Evolutionary conservation across 1,139 yeast genomes (phyloP).

Genomic region (Yamadazyma dushanensis): DNA sequence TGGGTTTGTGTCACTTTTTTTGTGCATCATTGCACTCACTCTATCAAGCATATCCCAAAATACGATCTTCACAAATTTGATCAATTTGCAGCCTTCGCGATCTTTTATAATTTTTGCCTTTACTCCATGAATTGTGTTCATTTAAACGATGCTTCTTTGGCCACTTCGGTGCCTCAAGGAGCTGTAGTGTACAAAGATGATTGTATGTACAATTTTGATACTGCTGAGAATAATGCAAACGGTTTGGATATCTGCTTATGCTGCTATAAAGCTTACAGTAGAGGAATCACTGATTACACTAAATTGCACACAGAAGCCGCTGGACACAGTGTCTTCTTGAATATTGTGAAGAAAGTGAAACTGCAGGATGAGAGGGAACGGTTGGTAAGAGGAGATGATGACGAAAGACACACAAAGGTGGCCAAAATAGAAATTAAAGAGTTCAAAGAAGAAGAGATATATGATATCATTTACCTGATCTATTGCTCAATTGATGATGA

Average conservation of each 20-base stretch:
- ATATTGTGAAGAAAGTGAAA: conserved; percentile 51
- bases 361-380: conserved; percentile 28
- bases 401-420: conserved; percentile 52
- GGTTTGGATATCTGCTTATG: conserved; percentile 76
- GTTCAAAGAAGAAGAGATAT: conserved; percentile 66
- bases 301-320: conserved; percentile 49
- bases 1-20: not conserved
- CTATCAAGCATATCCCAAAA: conserved; percentile 1
- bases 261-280: conserved; percentile 66
- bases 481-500: conserved; percentile 41
- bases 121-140: conserved; percentile 1
- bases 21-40: not conserved
- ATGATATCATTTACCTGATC: conserved; percentile 47
- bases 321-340: conserved; percentile 56
- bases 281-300: conserved; percentile 55
- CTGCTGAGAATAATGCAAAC: conserved; percentile 54
- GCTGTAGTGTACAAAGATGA: conserved; percentile 67
- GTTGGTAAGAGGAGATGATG: conserved; percentile 20
- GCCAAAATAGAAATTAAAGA: conserved; percentile 76
- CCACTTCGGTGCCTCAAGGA: conserved; percentile 10
- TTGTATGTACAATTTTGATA: conserved; percentile 78
- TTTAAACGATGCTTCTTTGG: conserved; percentile 1
- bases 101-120: not conserved
- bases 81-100: not conserved
- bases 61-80: not conserved